phyloP scores from a whole-genome alignment of 2,329 filamentous ascomycete species.

The Ceratocystis smalleyi region DNA sequence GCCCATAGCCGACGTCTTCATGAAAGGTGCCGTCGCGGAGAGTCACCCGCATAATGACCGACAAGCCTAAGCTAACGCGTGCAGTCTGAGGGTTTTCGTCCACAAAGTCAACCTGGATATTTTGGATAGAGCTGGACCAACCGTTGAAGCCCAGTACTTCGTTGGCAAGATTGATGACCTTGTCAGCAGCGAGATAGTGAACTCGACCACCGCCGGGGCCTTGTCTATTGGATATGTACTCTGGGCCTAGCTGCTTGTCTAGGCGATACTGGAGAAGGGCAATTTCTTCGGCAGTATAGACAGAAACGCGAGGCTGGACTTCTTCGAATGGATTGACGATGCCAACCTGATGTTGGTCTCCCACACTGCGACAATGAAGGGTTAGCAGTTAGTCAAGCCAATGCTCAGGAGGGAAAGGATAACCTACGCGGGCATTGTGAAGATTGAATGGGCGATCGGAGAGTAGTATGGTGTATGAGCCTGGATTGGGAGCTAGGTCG shows the following conservation, averaged over 20 bases:
- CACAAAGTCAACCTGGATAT: conserved; percentile 88
- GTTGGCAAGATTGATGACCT: conserved; percentile 87
- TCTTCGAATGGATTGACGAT: conserved; percentile 73
- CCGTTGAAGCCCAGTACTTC: conserved; percentile 95
- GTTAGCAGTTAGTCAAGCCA: conserved; percentile 10
- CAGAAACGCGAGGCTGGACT: conserved; percentile 47
- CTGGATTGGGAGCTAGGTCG: background rate
- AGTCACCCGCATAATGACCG: conserved; percentile 80
- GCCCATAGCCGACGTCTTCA: conserved; percentile 93
- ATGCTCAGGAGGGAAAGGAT: conserved; percentile 12
- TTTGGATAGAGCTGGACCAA: conserved; percentile 92
- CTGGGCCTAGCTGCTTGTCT: conserved; percentile 85
- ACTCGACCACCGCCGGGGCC: conserved; percentile 76
- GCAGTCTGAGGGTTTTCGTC: conserved; percentile 67
- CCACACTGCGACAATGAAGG: conserved; percentile 35
- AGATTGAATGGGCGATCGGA: background rate
- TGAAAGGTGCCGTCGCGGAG: conserved; percentile 89
- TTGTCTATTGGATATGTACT: conserved; percentile 78
- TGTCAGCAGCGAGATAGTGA: conserved; percentile 90
- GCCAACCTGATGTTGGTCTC: conserved; percentile 47
- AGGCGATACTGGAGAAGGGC: conserved; percentile 73
- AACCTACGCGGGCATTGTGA: conserved; percentile 32
- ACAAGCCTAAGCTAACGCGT: conserved; percentile 71
- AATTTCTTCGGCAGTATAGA: conserved; percentile 82
- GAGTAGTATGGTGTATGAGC: background rate